A percentile compares a stretch with the other conserved stretches of the same genome.
Evolutionary conservation across 129 eudicot species (phyloP).

Genomic region (Saussurea involucrata): DNA sequence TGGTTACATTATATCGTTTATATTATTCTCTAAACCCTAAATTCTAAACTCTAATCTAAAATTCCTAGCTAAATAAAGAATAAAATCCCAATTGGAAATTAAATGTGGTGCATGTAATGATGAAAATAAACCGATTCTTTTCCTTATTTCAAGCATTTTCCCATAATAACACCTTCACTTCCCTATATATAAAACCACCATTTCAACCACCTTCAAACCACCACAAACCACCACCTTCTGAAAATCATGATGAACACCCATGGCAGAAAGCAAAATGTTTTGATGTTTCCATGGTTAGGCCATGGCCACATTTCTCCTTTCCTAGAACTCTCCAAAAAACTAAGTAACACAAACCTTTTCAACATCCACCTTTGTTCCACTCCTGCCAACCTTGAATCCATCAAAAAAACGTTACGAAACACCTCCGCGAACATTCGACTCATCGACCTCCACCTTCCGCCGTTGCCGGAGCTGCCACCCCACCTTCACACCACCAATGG

Average conservation of each 20-base stretch:
- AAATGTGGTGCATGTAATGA: background rate
- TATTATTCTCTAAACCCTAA: background rate
- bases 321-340: conserved; percentile 31
- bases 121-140: background rate
- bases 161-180: background rate
- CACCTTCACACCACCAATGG: conserved; percentile 28
- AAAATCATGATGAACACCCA: background rate
- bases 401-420: background rate
- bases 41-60: too few relatives aligned
- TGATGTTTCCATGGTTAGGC: conserved; percentile 30
- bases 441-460: conserved; percentile 4
- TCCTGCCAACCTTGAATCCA: conserved; percentile 22
- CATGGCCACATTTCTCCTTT: conserved; percentile 40
- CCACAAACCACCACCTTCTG: background rate
- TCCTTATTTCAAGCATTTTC: background rate
- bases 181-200: background rate
- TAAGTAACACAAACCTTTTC: conserved; percentile 15
- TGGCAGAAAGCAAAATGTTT: background rate
- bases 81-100: background rate
- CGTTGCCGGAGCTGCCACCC: conserved; percentile 3
- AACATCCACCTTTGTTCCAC: conserved; percentile 33
- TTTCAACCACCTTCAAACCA: background rate
- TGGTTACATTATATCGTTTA: background rate
- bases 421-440: background rate
- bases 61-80: too few relatives aligned